These are phyloP conservation scores for Tricholoma sp. DNA, from an alignment of 768 basidiomycete genomes.

Conservation along the genomic window DNA sequence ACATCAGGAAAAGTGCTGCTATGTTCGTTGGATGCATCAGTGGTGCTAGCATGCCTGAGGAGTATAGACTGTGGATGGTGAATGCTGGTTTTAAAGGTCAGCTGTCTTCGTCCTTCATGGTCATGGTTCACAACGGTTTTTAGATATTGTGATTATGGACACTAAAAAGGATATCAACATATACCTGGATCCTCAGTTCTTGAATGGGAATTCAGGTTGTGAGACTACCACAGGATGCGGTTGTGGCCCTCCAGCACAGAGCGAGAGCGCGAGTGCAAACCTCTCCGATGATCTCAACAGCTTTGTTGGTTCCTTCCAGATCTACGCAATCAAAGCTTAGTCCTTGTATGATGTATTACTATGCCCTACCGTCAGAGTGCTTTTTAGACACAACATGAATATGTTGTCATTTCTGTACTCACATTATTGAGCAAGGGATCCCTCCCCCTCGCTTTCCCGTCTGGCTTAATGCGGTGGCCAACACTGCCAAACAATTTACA, in stretches of 20 bases:
- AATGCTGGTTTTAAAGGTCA: slow-evolving; percentile 20
- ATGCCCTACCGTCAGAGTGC: too few species aligned
- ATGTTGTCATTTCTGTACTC: too few species aligned
- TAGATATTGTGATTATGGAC: slow-evolving; percentile 37
- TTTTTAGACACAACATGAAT: too few species aligned
- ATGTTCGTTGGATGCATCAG: slow-evolving; percentile 42
- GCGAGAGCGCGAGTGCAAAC: too few species aligned
- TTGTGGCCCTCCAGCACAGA: too few species aligned
- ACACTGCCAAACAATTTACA: too few species aligned
- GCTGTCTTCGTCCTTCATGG: neutral
- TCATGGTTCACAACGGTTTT: neutral
- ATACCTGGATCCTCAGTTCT: neutral
- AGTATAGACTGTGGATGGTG: slow-evolving; percentile 32
- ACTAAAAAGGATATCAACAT: slow-evolving; percentile 33
- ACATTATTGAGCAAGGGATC: too few species aligned
- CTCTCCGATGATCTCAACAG: neutral
- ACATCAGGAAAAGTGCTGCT: slow-evolving; percentile 34
- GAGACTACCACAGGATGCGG: too few species aligned
- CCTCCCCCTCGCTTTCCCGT: too few species aligned
- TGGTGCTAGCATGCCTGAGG: slow-evolving; percentile 34
- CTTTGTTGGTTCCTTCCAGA: neutral
- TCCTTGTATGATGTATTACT: neutral
- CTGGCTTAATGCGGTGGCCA: too few species aligned
- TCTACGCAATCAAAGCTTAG: neutral
- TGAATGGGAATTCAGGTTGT: neutral